These are phyloP conservation scores for Detonula confervacea DNA, from an alignment of 352 stramenopile genomes.

Conservation along the genomic window DNA sequence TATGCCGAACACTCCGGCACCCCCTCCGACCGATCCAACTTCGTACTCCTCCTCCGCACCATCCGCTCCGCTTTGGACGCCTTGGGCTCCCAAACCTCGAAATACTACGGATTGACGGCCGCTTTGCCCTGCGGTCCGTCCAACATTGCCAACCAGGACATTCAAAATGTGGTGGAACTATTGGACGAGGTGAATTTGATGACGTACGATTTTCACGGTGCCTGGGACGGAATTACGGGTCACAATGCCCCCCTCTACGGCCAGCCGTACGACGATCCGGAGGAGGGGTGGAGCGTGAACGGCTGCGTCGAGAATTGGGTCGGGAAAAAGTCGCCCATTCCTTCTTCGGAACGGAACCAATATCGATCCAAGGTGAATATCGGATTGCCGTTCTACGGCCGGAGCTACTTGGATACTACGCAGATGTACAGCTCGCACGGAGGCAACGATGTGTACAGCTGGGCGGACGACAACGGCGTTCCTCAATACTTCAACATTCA, in stretches of 20 bases:
- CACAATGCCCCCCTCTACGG: conserved; percentile 50
- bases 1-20: conserved; percentile 23
- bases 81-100: not conserved
- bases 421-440: conserved; percentile 36
- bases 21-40: conserved; percentile 4
- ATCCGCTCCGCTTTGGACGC: conserved; percentile 5
- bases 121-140: conserved; percentile 43
- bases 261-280: no score
- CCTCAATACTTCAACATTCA: conserved; percentile 24
- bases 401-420: conserved; percentile 31
- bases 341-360: no score
- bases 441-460: conserved; percentile 40
- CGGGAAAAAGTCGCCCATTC: no score
- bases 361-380: no score
- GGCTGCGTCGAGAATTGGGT: conserved; percentile 53
- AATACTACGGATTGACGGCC: conserved; percentile 30
- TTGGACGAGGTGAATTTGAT: conserved; percentile 53
- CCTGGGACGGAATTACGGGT: conserved; percentile 11
- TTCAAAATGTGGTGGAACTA: conserved; percentile 19
- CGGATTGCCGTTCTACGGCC: conserved; percentile 49
- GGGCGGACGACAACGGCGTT: conserved; percentile 44
- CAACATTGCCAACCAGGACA: conserved; percentile 46
- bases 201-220: conserved; percentile 32
- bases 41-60: conserved; percentile 2
- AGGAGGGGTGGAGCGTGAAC: no score